Conservation (phyloP, 2,329 filamentous ascomycete species). For the Cytospora schulzeri region DNA sequence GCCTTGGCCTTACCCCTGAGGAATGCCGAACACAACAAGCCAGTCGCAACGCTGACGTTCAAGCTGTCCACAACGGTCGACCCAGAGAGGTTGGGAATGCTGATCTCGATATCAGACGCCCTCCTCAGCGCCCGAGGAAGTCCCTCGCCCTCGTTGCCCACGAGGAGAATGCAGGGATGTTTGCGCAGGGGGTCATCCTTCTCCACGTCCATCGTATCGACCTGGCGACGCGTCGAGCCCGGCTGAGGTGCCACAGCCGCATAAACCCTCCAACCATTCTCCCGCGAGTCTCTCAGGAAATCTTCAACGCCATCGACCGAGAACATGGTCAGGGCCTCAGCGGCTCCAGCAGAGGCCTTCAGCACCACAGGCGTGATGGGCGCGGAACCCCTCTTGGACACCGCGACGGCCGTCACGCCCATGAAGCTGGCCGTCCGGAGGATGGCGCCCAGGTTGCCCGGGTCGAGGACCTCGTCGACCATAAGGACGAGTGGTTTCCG, state of each 20-base stretch:
- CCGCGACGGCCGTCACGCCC: slow-evolving; percentile 81
- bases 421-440: slow-evolving; percentile 87
- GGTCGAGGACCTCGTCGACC: slow-evolving; percentile 77
- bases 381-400: slow-evolving; percentile 74
- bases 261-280: slow-evolving; percentile 80
- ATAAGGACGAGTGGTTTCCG: slow-evolving; percentile 72
- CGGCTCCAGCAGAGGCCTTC: slow-evolving; percentile 86
- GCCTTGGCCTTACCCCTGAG: slow-evolving; percentile 46
- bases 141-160: slow-evolving; percentile 81
- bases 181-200: slow-evolving; percentile 54
- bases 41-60: slow-evolving; percentile 89
- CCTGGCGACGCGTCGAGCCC: slow-evolving; percentile 41
- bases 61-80: slow-evolving; percentile 75
- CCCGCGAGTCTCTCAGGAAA: slow-evolving; percentile 70
- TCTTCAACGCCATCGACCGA: slow-evolving; percentile 65
- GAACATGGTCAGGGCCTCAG: slow-evolving; percentile 77
- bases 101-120: slow-evolving; percentile 65
- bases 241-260: slow-evolving; percentile 64
- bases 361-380: slow-evolving; percentile 75
- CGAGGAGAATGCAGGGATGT: slow-evolving; percentile 74
- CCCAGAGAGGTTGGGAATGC: slow-evolving; percentile 61
- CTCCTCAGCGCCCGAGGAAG: slow-evolving; percentile 65
- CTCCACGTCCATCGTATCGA: slow-evolving; percentile 55
- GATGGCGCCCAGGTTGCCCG: slow-evolving; percentile 88
- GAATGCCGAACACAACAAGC: slow-evolving; percentile 72